phyloP scores from a whole-genome alignment of 306 rosid species.

The Hippophae tibetana region DNA sequence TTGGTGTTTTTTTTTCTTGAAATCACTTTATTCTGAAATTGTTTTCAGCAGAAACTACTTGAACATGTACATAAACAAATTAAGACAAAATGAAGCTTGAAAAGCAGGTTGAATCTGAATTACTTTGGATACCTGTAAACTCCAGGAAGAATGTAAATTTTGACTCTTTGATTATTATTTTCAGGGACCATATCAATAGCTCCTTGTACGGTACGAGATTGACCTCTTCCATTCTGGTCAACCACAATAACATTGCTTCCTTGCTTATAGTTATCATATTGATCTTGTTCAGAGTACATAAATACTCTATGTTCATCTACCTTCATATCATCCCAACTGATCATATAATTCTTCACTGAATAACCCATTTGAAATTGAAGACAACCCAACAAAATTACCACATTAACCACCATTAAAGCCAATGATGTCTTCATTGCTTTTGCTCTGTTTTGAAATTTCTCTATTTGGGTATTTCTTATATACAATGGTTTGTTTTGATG shows the following conservation, averaged over 20 bases:
- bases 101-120: background rate
- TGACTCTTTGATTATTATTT: slow-evolving; percentile 45
- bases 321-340: slow-evolving; percentile 73
- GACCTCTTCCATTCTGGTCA: slow-evolving; percentile 49
- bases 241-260: slow-evolving; percentile 41
- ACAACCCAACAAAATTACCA: slow-evolving; percentile 17
- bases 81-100: background rate
- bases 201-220: slow-evolving; percentile 73
- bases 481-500: no score
- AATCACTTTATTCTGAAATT: no score
- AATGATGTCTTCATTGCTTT: slow-evolving; percentile 3
- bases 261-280: background rate
- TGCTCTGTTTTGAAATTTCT: background rate
- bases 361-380: slow-evolving; percentile 18
- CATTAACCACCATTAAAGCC: slow-evolving; percentile 18
- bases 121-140: slow-evolving; percentile 49
- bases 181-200: slow-evolving; percentile 76
- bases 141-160: slow-evolving; percentile 75
- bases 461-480: background rate
- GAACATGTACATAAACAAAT: no score
- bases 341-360: slow-evolving; percentile 25
- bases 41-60: background rate
- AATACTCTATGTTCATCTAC: slow-evolving; percentile 31
- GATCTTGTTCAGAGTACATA: slow-evolving; percentile 12
- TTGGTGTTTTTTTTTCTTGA: no score